These are phyloP conservation scores for Postia placenta DNA, from an alignment of 768 basidiomycete genomes.

Conservation along the genomic window DNA sequence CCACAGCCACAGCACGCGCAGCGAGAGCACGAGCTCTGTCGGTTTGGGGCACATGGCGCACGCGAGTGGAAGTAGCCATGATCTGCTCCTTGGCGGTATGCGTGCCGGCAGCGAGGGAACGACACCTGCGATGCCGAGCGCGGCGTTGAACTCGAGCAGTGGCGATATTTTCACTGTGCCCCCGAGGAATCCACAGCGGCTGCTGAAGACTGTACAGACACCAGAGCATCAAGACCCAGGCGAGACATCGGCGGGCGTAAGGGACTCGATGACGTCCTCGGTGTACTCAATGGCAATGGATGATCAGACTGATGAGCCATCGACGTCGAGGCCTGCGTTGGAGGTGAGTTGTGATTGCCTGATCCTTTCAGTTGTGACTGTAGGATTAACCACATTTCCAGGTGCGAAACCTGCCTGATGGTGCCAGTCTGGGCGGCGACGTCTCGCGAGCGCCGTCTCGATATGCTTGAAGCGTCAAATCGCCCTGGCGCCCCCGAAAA, in stretches of 20 bases:
- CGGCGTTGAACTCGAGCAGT: constrained; percentile 9
- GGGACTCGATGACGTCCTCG: constrained; percentile 8
- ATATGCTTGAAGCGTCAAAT: constrained; percentile 8
- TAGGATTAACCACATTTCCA: no score
- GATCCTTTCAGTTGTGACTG: no score
- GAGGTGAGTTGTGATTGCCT: constrained; percentile 14
- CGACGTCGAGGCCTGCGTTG: constrained; percentile 9
- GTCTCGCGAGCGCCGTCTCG: constrained; percentile 18
- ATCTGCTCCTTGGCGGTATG: constrained; percentile 44
- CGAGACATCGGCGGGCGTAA: constrained; percentile 2
- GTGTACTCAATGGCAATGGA: constrained; percentile 6
- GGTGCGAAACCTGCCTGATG: constrained; percentile 21
- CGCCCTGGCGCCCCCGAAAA: neutral
- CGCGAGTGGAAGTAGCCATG: constrained; percentile 51
- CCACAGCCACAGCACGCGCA: constrained; percentile 19
- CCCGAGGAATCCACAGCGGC: constrained; percentile 15
- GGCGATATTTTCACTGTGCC: constrained; percentile 10
- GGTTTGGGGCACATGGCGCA: constrained; percentile 27
- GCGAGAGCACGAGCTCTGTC: constrained; percentile 17
- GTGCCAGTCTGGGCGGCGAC: constrained; percentile 13
- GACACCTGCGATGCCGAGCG: constrained; percentile 14
- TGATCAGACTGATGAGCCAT: neutral
- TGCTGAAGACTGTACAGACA: neutral
- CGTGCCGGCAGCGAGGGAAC: constrained; percentile 8
- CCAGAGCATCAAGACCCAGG: constrained; percentile 3